Evolutionary conservation across 345 rosid species (phyloP).

Genomic region (Citrus australasica): DNA sequence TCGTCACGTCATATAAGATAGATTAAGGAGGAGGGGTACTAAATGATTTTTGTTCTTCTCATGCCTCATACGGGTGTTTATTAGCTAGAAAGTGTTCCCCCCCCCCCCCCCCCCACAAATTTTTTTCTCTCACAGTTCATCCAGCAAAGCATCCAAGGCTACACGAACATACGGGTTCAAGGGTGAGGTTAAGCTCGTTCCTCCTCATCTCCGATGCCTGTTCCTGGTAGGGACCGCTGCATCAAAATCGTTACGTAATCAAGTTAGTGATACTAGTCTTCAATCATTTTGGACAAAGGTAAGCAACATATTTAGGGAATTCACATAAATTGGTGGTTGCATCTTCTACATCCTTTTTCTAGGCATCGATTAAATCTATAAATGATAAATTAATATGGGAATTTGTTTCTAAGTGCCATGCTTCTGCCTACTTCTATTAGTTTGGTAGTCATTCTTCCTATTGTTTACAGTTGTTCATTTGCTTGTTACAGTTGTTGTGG

Average conservation of each 20-base stretch:
- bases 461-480: too few relatives aligned
- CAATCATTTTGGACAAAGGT: neutral
- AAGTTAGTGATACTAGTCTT: neutral
- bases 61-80: neutral
- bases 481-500: too few relatives aligned
- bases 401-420: too few relatives aligned
- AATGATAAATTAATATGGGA: neutral
- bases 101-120: too few relatives aligned
- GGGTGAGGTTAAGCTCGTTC: slow-evolving; percentile 62
- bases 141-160: slow-evolving; percentile 59
- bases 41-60: neutral
- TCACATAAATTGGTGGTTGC: neutral
- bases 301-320: neutral
- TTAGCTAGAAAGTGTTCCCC: neutral
- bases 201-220: slow-evolving; percentile 47
- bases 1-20: neutral
- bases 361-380: neutral
- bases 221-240: slow-evolving; percentile 61
- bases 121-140: slow-evolving; percentile 16
- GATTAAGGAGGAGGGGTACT: neutral
- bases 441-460: too few relatives aligned
- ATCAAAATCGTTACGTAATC: slow-evolving; percentile 8
- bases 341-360: neutral
- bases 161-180: slow-evolving; percentile 53
- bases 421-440: too few relatives aligned